These are phyloP conservation scores for Pyrenophora teres DNA, from an alignment of 2,329 filamentous ascomycete species.

Conservation along the genomic window DNA sequence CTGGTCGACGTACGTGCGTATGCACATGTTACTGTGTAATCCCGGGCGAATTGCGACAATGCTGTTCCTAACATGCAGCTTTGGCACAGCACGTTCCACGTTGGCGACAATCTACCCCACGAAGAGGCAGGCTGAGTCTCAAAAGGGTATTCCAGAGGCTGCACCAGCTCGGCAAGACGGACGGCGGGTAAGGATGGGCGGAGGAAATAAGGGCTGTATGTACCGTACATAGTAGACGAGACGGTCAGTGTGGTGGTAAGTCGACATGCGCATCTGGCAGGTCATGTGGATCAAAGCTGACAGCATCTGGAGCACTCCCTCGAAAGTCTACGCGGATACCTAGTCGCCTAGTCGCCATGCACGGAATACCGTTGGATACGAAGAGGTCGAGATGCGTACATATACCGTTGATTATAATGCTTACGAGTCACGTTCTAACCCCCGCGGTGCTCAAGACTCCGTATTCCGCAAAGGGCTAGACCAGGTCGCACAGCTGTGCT, in stretches of 20 bases:
- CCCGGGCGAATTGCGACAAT: slow-evolving; percentile 6
- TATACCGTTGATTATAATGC: too few relatives aligned
- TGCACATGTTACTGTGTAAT: slow-evolving; percentile 11
- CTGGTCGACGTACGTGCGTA: slow-evolving; percentile 21
- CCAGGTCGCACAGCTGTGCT: slow-evolving; percentile 15
- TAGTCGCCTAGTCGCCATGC: too few relatives aligned
- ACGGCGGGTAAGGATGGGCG: neutral
- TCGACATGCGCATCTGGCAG: too few relatives aligned
- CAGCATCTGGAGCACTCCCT: too few relatives aligned
- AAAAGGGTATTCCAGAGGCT: neutral
- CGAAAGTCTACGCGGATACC: too few relatives aligned
- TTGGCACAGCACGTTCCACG: neutral
- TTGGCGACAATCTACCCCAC: neutral
- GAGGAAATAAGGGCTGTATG: neutral
- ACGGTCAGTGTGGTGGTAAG: too few relatives aligned
- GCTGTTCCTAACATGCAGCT: slow-evolving; percentile 2
- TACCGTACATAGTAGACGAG: too few relatives aligned
- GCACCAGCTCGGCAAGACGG: neutral
- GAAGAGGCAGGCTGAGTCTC: neutral
- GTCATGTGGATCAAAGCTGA: too few relatives aligned
- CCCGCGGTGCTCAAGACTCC: neutral
- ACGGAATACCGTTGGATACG: too few relatives aligned
- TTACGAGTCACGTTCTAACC: too few relatives aligned
- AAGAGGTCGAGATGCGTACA: too few relatives aligned
- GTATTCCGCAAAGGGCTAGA: slow-evolving; percentile 9